phyloP scores from a whole-genome alignment of 2,329 filamentous ascomycete species.

The Lachnellula subtilissima region DNA sequence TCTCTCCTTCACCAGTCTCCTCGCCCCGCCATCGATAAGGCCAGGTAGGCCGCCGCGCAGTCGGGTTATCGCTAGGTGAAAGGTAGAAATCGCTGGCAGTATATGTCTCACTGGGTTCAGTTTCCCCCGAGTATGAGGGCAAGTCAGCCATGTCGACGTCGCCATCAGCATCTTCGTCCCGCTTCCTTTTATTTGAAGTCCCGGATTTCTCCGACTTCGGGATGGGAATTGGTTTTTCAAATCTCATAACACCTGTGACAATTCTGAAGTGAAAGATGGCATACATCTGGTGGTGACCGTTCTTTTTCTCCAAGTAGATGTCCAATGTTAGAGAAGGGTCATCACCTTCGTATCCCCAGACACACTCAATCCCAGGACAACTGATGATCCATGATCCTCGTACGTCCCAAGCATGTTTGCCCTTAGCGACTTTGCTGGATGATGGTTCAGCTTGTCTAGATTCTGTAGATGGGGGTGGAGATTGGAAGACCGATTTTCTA shows the following conservation, averaged over 20 bases:
- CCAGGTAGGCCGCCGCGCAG: constrained; percentile 16
- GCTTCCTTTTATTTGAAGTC: constrained; percentile 10
- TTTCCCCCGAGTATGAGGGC: not conserved
- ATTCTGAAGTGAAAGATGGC: constrained; percentile 15
- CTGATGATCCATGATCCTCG: constrained; percentile 11
- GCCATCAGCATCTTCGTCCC: constrained; percentile 13
- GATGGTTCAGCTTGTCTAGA: too few species aligned
- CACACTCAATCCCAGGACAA: constrained; percentile 8
- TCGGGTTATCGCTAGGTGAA: constrained; percentile 12
- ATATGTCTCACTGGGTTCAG: not conserved
- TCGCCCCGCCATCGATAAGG: constrained; percentile 17
- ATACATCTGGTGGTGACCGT: constrained; percentile 14
- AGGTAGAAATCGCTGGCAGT: constrained; percentile 9
- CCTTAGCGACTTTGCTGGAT: not conserved
- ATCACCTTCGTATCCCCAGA: not conserved
- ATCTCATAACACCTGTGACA: constrained; percentile 18
- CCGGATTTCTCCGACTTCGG: not conserved
- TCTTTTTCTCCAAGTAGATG: constrained; percentile 9
- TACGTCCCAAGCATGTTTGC: constrained; percentile 10
- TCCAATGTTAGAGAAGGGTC: too few species aligned
- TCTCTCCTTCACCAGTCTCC: constrained; percentile 20
- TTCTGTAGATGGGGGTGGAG: too few species aligned
- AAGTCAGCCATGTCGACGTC: constrained; percentile 6
- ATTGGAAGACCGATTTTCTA: constrained; percentile 1
- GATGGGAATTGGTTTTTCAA: constrained; percentile 14